phyloP scores from a whole-genome alignment of 1,284 basidiomycete species.

The Apiotrichum siamense region DNA sequence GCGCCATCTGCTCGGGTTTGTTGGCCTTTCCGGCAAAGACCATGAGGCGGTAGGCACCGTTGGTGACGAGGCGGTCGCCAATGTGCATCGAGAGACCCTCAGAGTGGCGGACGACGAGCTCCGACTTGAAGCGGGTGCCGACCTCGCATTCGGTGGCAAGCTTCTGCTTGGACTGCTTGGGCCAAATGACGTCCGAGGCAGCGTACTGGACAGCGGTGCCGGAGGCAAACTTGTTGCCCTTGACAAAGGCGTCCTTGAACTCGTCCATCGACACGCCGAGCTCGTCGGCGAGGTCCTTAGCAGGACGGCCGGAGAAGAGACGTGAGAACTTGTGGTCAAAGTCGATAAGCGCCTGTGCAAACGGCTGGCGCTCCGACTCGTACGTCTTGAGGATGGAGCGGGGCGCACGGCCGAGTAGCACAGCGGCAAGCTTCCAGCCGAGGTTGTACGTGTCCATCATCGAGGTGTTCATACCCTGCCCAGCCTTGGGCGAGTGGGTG shows the following conservation, averaged over 20 bases:
- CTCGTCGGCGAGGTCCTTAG: constrained; percentile 18
- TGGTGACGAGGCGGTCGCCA: constrained; percentile 27
- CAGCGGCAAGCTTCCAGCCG: constrained; percentile 53
- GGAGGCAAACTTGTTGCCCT: constrained; percentile 15
- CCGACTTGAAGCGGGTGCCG: constrained; percentile 17
- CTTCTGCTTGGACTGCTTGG: constrained; percentile 3
- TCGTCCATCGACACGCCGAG: constrained; percentile 18
- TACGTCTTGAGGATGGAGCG: constrained; percentile 48
- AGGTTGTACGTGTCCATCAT: constrained; percentile 42
- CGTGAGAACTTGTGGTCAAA: constrained; percentile 35
- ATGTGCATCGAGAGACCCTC: constrained; percentile 17
- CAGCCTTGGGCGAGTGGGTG: constrained; percentile 38
- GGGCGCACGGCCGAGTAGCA: constrained; percentile 45
- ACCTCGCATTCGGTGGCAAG: constrained; percentile 12
- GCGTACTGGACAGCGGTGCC: constrained; percentile 18
- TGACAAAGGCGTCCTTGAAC: constrained; percentile 19
- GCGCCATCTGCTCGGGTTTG: constrained; percentile 15
- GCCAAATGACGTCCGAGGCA: constrained; percentile 4
- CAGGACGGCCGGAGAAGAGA: constrained; percentile 26
- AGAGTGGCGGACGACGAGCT: constrained; percentile 13
- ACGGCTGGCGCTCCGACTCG: constrained; percentile 47
- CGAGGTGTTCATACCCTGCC: constrained; percentile 41
- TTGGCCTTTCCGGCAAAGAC: constrained; percentile 28
- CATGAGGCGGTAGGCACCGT: constrained; percentile 27
- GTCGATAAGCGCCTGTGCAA: constrained; percentile 34